Evolutionary conservation across 202 grass and related monocot species (phyloP).

Genomic region (Panicum hallii): DNA sequence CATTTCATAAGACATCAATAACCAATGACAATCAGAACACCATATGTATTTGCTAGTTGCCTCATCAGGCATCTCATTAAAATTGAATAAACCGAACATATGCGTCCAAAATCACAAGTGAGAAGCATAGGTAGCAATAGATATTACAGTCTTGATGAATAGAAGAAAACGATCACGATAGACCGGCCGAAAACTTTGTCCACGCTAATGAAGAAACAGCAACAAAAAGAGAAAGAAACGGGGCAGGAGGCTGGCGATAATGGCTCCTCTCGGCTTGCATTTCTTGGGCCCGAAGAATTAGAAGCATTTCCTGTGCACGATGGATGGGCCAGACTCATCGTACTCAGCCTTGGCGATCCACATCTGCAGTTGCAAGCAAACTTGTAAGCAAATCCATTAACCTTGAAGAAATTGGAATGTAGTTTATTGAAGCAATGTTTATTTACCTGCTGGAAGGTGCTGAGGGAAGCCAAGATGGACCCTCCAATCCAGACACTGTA

Average conservation of each 20-base stretch:
- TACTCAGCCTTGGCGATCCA: conserved; percentile 98
- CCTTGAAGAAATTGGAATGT: conserved; percentile 14
- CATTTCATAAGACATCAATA: conserved; percentile 44
- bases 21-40: conserved; percentile 45
- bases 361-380: conserved; percentile 70
- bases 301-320: conserved; percentile 99
- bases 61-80: conserved; percentile 63
- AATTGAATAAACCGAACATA: conserved; percentile 65
- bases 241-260: conserved; percentile 52
- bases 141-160: conserved; percentile 67
- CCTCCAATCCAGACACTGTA: conserved; percentile 99
- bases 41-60: conserved; percentile 49
- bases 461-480: conserved; percentile 96
- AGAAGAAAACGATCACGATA: conserved; percentile 49
- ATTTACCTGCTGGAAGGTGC: conserved; percentile 96
- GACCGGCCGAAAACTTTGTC: conserved; percentile 59
- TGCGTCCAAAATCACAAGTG: conserved; percentile 73
- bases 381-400: conserved; percentile 37
- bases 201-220: conserved; percentile 61
- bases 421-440: neutral
- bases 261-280: conserved; percentile 65
- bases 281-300: conserved; percentile 61
- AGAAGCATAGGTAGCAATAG: conserved; percentile 60
- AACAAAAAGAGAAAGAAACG: conserved; percentile 53
- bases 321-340: conserved; percentile 88